Evolutionary conservation across 2,329 filamentous ascomycete species (phyloP).

Genomic region (Alternaria consortialis): DNA sequence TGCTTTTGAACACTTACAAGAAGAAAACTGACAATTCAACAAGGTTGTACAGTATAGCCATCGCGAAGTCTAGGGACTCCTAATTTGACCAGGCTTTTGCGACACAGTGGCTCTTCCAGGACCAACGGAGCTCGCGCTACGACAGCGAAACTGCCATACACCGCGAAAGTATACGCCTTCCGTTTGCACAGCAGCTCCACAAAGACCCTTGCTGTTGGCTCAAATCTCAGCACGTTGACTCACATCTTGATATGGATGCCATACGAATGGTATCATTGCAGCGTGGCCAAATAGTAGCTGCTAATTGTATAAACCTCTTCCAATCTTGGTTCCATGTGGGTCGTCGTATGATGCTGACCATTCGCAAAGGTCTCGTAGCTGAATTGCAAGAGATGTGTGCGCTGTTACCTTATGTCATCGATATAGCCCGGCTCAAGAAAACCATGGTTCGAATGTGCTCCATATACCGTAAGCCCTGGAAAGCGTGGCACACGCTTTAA

Average conservation of each 20-base stretch:
- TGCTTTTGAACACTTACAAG: background rate
- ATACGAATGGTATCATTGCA: background rate
- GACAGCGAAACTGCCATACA: background rate
- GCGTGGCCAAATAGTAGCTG: background rate
- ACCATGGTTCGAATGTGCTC: background rate
- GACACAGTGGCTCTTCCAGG: background rate
- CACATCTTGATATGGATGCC: background rate
- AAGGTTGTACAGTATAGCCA: background rate
- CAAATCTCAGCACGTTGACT: background rate
- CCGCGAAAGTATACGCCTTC: background rate
- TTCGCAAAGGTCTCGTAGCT: background rate
- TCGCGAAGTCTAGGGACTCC: background rate
- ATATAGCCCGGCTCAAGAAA: background rate
- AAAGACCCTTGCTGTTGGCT: background rate
- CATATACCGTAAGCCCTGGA: background rate
- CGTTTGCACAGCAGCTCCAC: background rate
- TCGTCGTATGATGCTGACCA: background rate
- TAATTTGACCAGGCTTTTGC: background rate
- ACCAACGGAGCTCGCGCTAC: background rate
- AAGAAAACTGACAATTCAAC: background rate
- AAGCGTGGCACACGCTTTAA: background rate
- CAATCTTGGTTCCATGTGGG: background rate
- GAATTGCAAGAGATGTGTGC: background rate
- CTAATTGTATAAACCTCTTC: background rate
- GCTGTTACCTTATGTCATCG: background rate